A percentile compares a stretch with the other conserved stretches of the same genome.
Evolutionary conservation across 2,329 filamentous ascomycete genomes (phyloP).

Genomic region (Alternaria sp.): DNA sequence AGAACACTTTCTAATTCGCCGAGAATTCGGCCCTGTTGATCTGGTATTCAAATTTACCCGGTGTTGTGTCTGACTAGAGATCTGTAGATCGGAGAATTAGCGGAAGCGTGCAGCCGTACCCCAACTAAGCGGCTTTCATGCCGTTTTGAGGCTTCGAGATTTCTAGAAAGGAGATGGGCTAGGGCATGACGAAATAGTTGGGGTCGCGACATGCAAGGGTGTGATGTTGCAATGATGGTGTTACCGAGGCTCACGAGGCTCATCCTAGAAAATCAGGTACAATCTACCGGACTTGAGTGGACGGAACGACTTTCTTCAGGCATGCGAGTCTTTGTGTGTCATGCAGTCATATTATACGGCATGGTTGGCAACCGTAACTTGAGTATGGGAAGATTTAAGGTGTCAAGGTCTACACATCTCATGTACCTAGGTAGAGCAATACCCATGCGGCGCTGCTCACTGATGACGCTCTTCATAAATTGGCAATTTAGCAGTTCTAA

Average conservation of each 20-base stretch:
- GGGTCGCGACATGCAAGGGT: neutral
- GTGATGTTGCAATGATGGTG: neutral
- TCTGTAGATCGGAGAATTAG: neutral
- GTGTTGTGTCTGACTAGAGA: constrained; percentile 3
- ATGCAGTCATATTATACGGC: no score
- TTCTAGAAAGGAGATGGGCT: neutral
- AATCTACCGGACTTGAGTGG: no score
- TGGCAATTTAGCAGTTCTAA: no score
- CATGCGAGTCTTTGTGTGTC: no score
- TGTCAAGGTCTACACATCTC: no score
- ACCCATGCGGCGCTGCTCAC: no score
- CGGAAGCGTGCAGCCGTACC: constrained; percentile 6
- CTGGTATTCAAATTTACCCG: neutral
- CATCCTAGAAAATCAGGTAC: fast-evolving
- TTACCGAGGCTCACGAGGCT: neutral
- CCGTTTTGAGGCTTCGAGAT: neutral
- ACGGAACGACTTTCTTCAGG: no score
- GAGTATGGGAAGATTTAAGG: no score
- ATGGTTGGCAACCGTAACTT: fast-evolving
- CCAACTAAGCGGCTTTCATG: neutral
- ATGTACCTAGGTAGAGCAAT: no score
- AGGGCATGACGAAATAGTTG: neutral
- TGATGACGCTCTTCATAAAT: no score
- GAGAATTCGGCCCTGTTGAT: neutral
- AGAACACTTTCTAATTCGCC: neutral